phyloP scores from a whole-genome alignment of 768 basidiomycete species.

The Suillus brevipes region DNA sequence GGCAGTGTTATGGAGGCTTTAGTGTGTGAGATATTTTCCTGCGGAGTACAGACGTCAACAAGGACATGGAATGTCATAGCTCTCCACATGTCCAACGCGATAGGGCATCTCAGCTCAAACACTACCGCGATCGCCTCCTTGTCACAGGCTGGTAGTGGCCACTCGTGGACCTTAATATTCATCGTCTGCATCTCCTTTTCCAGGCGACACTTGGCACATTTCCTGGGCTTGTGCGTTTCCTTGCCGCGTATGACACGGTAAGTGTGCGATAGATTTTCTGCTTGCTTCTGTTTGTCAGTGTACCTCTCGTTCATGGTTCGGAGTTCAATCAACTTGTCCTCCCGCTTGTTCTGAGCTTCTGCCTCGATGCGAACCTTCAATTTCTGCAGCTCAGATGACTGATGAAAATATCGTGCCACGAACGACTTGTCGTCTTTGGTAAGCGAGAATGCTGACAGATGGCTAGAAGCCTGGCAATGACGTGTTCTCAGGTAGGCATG shows the following conservation, averaged over 20 bases:
- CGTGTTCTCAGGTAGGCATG: too few relatives aligned
- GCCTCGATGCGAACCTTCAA: constrained; percentile 34
- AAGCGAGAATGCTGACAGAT: too few relatives aligned
- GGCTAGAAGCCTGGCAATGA: too few relatives aligned
- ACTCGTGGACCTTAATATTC: constrained; percentile 42
- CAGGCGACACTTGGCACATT: constrained; percentile 33
- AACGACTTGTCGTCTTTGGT: too few relatives aligned
- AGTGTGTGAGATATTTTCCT: background rate
- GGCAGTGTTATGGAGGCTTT: constrained; percentile 17
- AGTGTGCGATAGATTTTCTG: background rate
- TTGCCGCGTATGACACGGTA: background rate
- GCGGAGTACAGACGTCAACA: constrained; percentile 35
- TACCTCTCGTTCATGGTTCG: constrained; percentile 20
- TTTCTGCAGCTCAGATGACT: constrained; percentile 20
- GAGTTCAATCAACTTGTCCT: constrained; percentile 20
- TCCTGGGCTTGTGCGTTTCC: background rate
- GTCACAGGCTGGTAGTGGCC: constrained; percentile 41
- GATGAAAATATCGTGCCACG: background rate
- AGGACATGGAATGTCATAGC: constrained; percentile 40
- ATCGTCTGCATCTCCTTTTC: constrained; percentile 20
- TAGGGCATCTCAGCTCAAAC: constrained; percentile 45
- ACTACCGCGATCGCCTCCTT: constrained; percentile 32
- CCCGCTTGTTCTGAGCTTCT: constrained; percentile 21
- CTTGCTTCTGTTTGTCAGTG: background rate
- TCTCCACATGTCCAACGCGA: constrained; percentile 46